phyloP scores from a whole-genome alignment of 148 eudicot species.

The Fagopyrum homotropicum region DNA sequence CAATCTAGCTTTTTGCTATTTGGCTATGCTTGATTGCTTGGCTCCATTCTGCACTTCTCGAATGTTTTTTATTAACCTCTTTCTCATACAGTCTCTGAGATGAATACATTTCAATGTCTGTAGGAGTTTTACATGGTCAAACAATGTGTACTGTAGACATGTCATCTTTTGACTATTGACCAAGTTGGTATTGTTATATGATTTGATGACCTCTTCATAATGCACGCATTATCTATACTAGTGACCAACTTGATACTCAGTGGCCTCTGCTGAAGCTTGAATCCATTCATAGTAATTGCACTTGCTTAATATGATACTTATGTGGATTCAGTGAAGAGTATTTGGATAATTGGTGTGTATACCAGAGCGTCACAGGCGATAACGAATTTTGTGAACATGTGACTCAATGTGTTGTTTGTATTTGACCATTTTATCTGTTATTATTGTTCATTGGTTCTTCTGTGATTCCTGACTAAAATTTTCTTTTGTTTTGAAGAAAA shows the following conservation, averaged over 20 bases:
- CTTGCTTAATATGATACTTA: neutral
- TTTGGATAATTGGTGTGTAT: too few species aligned
- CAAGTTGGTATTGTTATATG: neutral
- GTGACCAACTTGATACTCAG: neutral
- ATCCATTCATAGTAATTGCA: neutral
- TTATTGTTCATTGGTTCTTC: neutral
- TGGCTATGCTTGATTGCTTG: neutral
- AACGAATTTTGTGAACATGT: neutral
- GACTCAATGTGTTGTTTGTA: neutral
- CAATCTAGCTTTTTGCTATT: neutral
- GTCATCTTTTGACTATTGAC: neutral
- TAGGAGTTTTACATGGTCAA: neutral
- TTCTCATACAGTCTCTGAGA: neutral
- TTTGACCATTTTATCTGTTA: neutral
- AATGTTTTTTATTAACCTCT: neutral
- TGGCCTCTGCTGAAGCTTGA: neutral
- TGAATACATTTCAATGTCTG: neutral
- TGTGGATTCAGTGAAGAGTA: too few species aligned
- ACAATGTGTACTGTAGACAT: neutral
- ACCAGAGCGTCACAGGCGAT: neutral
- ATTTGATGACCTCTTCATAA: neutral
- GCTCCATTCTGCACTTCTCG: neutral
- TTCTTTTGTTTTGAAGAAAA: slow-evolving; percentile 18
- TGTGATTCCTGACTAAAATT: neutral
- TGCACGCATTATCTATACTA: neutral